Evolutionary conservation across 176 grass and related monocot genomes (phyloP).

Genomic region (Dendrocalamus sinicus): DNA sequence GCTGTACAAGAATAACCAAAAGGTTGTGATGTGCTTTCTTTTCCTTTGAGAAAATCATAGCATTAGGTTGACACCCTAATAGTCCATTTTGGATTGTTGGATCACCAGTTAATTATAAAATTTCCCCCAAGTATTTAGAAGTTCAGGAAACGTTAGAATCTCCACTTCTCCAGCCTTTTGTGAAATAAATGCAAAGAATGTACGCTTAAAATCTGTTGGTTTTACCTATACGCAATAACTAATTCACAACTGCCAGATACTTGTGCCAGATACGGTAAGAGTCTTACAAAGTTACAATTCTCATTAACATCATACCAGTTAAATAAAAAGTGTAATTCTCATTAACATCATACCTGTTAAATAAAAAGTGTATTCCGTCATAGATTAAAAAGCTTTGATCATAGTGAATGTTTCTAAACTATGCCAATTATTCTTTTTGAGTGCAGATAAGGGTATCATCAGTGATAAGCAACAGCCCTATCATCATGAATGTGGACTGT

Average conservation of each 20-base stretch:
- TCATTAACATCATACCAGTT: background rate
- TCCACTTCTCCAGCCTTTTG: background rate
- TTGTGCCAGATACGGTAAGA: no score
- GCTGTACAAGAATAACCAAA: background rate
- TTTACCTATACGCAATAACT: background rate
- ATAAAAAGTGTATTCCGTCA: background rate
- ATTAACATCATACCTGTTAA: background rate
- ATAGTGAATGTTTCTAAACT: background rate
- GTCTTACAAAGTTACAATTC: background rate
- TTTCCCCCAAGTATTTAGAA: background rate
- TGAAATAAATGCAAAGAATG: conserved; percentile 10
- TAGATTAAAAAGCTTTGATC: conserved; percentile 16
- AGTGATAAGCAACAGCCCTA: conserved; percentile 76
- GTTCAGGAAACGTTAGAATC: background rate
- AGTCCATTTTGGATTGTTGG: background rate
- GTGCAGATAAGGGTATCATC: conserved; percentile 81
- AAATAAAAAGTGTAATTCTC: background rate
- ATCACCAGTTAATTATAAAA: conserved; percentile 7
- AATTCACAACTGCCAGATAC: background rate
- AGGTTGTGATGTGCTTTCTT: background rate
- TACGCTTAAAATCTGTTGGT: background rate
- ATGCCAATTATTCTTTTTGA: conserved; percentile 14
- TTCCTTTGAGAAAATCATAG: conserved; percentile 7
- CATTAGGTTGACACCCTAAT: background rate
- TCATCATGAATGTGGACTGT: conserved; percentile 86